Base-by-base conservation (phyloP, 257 asterid species). In the Anisodus acutangulus region DNA sequence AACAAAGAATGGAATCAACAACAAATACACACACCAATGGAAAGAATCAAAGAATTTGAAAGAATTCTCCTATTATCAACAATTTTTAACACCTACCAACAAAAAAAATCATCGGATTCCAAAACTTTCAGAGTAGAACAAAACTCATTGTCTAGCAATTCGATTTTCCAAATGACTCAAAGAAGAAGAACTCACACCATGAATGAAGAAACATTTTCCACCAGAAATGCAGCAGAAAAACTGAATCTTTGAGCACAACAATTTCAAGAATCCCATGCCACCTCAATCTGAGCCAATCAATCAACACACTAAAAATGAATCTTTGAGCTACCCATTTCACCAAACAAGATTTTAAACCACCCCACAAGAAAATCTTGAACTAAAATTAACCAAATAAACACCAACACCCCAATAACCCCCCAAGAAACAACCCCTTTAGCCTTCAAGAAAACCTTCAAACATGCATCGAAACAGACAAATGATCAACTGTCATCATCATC, bases 51-150 rank as follows among this genome's bases (percentile, higher is more conserved):
- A 93, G 94, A 95, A 93, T 93, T 49, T 31, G 51, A 70, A 80
- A 87, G 78, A 85, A 84, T 83, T 26, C 86, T 53, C 26, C 45
- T 53, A 78, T 15, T 78, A 84, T 54, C 87, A 87, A 88, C 87
- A 84, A 94, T 92, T 92, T 92, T 39, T 68, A 82, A 81, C 45
- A 81, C 74, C 80, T 86, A 93, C 35, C 35, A 51, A 86, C 85
- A 90, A 84, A 83, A 83, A 91, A 78, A 68, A 94, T 89, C 95
- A 94, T 94, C 98, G 98, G 99, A 93, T 94, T 94, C 99, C 98
- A 70, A 76, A 87, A 89, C 87, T 78, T 86, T 93, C 92, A 91
- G 79, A 64, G 63, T 76, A 72, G 74, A 87, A 82, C 86, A 92
- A 93, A 91, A 74, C 45, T 49, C 81, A 74, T 74, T 22, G 26